phyloP scores from a whole-genome alignment of 2,329 filamentous ascomycete species.

The Aureobasidium sp. region DNA sequence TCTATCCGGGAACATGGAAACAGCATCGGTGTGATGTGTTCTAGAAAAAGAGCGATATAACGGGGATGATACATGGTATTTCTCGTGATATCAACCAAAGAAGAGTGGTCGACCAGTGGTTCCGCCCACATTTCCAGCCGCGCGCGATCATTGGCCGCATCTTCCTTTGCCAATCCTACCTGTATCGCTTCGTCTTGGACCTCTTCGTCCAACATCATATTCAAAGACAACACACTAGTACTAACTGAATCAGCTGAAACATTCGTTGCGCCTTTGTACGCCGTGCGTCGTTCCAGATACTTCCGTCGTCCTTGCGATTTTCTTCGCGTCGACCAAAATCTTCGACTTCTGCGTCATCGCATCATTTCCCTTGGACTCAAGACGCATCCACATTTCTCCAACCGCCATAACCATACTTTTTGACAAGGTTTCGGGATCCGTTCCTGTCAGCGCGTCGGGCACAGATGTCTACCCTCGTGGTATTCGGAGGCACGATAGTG shows the following conservation, averaged over 20 bases:
- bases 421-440: constrained; percentile 2
- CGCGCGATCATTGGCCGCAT: constrained; percentile 6
- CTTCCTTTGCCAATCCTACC: not conserved
- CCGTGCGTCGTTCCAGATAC: not conserved
- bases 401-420: constrained; percentile 12
- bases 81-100: not conserved
- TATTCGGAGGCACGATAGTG: not conserved
- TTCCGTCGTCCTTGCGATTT: not conserved
- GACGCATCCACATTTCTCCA: not conserved
- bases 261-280: not conserved
- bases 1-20: constrained; percentile 5
- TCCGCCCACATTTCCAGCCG: constrained; percentile 3
- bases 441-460: not conserved
- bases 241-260: not conserved
- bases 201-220: not conserved
- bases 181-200: not conserved
- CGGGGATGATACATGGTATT: not conserved
- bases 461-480: constrained; percentile 13
- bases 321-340: constrained; percentile 1
- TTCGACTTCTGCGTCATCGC: constrained; percentile 9
- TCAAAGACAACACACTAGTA: constrained; percentile 1
- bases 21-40: not conserved
- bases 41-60: not conserved
- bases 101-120: not conserved
- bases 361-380: not conserved